Conservation (phyloP, 2,329 filamentous ascomycete species). For the Madurella fahalii region DNA sequence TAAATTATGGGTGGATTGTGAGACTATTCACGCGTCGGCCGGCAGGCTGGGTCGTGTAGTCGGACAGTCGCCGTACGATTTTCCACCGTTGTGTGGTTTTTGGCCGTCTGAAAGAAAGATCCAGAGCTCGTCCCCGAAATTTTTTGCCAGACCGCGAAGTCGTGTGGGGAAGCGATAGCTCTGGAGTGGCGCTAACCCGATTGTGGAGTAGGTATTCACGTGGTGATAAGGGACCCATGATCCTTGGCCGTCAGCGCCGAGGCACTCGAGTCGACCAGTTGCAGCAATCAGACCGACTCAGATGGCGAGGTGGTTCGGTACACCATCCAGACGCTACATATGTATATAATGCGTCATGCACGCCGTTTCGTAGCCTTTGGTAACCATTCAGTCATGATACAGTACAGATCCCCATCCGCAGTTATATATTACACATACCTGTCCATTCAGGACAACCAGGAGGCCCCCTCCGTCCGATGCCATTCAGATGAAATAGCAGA, state of each 20-base stretch:
- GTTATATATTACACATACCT: too few species aligned
- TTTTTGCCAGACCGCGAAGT: slow-evolving; percentile 12
- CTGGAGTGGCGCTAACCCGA: slow-evolving; percentile 7
- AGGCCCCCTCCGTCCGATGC: background rate
- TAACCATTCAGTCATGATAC: too few species aligned
- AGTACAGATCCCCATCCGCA: too few species aligned
- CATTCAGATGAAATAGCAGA: background rate
- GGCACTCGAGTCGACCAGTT: too few species aligned
- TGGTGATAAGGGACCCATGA: slow-evolving; percentile 7
- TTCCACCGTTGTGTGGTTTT: slow-evolving; percentile 17
- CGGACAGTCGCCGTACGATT: slow-evolving; percentile 22
- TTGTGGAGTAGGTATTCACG: slow-evolving; percentile 2
- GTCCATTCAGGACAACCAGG: too few species aligned
- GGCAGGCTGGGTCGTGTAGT: slow-evolving; percentile 20
- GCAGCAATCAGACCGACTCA: too few species aligned
- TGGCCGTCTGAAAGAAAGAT: slow-evolving; percentile 4
- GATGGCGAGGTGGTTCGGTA: too few species aligned
- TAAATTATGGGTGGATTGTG: slow-evolving; percentile 20
- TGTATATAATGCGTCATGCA: too few species aligned
- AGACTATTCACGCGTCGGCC: slow-evolving; percentile 20
- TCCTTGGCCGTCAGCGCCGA: too few species aligned
- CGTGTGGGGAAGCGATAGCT: slow-evolving; percentile 15
- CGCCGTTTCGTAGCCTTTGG: too few species aligned
- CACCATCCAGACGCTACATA: too few species aligned
- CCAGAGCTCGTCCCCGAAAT: slow-evolving; percentile 9